Evolutionary conservation across 2,329 filamentous ascomycete species (phyloP), one percentile per base, ranked within the genome.

Genomic region (Calonectria naviculata): DNA sequence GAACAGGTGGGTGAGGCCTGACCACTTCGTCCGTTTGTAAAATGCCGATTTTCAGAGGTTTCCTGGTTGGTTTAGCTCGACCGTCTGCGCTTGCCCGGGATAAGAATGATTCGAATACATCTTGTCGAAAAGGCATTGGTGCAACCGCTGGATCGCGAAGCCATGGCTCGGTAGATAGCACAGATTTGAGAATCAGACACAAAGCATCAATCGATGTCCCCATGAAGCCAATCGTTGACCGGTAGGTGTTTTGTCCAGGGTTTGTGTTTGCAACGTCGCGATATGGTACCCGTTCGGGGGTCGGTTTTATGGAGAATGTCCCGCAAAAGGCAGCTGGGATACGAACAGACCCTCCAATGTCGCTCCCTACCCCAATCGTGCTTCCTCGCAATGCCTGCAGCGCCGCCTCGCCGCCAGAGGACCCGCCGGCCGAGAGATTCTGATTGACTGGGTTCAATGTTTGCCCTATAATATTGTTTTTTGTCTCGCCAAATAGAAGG

Each of bases 101-200:
- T 17, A 82, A 77, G 24, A 87, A 84, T 2, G 86, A 79, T 13
- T 85, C 80, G 3, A 81, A 65, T 4, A 86, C 74, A 0, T 88
- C 84, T 28, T 87, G 81, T 3, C 91, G 87, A 88, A 92, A 94
- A 0, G 92, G 92, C 1, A 94, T 84, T 24, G 93, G 90, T 46
- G 90, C 82, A 0, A 92, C 90, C 0, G 91, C 82, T 0, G 93
- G 92, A 78, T 94, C 93, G 73, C 89, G 82, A 1, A 90, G 81
- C 93, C 93, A 94, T 0, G 93, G 93, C 65, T 89, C 76, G 36
- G 87, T 87, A 15, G 83, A 84, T 1, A 95, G 82, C 2, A 94
- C 78, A 0, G 87, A 83, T 75, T 90, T 87, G 2, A 90, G 85
- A 2, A 91, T 77, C 4, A 94, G 80, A 44, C 86, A 86, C 15